Conservation (phyloP, 495 filamentous ascomycete genomes). For the Penicillium chermesinum region DNA sequence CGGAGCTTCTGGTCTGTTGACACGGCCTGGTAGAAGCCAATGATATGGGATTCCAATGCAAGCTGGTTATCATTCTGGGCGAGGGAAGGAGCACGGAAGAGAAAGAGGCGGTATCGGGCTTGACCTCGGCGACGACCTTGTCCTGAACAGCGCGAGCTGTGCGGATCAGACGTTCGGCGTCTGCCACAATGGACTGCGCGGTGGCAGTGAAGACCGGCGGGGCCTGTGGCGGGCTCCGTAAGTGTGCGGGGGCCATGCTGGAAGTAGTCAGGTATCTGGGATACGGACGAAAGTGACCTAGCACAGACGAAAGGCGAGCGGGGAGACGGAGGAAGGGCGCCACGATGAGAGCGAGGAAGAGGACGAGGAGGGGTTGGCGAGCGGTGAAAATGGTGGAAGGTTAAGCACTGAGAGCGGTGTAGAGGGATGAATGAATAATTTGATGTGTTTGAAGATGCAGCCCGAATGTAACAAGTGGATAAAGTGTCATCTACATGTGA, state of each 20-base stretch:
- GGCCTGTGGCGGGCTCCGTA: constrained; percentile 69
- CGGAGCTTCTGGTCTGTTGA: constrained; percentile 64
- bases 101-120: constrained; percentile 60
- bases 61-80: constrained; percentile 62
- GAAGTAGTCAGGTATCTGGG: constrained; percentile 52
- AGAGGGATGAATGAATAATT: background rate
- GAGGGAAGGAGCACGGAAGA: constrained; percentile 57
- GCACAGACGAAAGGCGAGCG: constrained; percentile 52
- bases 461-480: constrained; percentile 1
- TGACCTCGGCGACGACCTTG: constrained; percentile 63
- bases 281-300: constrained; percentile 50
- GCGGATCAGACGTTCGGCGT: constrained; percentile 70
- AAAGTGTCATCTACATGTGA: background rate
- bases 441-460: constrained; percentile 5
- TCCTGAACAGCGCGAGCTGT: constrained; percentile 66
- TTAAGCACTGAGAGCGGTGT: background rate
- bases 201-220: constrained; percentile 86
- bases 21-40: constrained; percentile 78
- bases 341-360: constrained; percentile 66
- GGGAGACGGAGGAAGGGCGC: constrained; percentile 61
- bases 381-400: constrained; percentile 23
- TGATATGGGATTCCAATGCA: constrained; percentile 54
- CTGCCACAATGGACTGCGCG: constrained; percentile 65
- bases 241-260: constrained; percentile 61
- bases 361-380: constrained; percentile 52